Evolutionary conservation across 2,329 filamentous ascomycete species (phyloP).

Genomic region (Pseudopithomyces chartarum): DNA sequence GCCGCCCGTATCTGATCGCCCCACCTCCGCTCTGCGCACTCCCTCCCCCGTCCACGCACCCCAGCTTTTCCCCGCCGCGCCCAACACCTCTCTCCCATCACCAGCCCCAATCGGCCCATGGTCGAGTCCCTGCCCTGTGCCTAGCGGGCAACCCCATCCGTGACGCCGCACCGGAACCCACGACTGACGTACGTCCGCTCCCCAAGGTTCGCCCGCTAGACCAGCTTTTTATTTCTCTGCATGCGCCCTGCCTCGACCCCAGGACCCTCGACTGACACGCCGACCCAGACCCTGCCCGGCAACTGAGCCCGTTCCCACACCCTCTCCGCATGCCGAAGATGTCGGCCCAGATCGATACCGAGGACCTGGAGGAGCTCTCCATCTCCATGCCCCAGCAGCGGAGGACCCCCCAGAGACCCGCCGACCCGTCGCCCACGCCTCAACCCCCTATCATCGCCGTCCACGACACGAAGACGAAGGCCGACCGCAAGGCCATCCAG

Average conservation of each 20-base stretch:
- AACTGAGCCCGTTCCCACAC: not conserved
- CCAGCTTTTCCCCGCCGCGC: slow-evolving; percentile 7
- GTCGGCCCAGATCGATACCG: slow-evolving; percentile 68
- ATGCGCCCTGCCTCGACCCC: not conserved
- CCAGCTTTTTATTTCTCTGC: no score
- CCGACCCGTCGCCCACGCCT: slow-evolving; percentile 42
- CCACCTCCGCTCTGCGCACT: not conserved
- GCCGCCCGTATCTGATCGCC: not conserved
- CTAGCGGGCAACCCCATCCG: not conserved
- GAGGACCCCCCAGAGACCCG: slow-evolving; percentile 48
- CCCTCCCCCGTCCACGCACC: not conserved
- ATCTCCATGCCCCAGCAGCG: slow-evolving; percentile 73
- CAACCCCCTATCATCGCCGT: slow-evolving; percentile 26
- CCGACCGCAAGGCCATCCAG: slow-evolving; percentile 50
- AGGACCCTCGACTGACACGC: not conserved
- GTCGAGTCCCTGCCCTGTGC: no score
- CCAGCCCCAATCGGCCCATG: no score
- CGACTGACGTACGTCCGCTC: not conserved
- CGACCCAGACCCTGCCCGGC: not conserved
- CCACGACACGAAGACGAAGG: slow-evolving; percentile 64
- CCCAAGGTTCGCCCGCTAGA: not conserved
- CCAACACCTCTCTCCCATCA: not conserved
- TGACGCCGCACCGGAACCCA: not conserved
- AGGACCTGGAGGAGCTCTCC: slow-evolving; percentile 69
- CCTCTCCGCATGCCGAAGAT: slow-evolving; percentile 25